A percentile compares a stretch with the other conserved stretches of the same genome.
phyloP scores from a whole-genome alignment of 2,329 filamentous ascomycete genomes.

The Claviceps purpurea region DNA sequence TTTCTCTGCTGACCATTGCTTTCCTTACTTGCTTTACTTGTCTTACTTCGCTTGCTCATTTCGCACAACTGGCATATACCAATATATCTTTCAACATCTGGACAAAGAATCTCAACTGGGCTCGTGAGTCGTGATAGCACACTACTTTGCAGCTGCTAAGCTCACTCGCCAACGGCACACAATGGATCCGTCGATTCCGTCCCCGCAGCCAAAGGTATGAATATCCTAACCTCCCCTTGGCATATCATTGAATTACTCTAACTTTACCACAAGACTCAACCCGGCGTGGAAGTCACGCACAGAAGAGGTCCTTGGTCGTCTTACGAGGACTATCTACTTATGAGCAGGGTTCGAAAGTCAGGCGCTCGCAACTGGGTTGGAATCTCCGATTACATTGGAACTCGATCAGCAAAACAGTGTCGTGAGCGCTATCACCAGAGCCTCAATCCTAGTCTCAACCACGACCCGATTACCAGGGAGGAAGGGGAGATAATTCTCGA shows the following conservation, averaged over 20 bases:
- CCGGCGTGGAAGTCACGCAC: constrained; percentile 7
- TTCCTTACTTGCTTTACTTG: too few species aligned
- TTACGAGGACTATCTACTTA: constrained; percentile 57
- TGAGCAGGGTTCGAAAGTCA: constrained; percentile 56
- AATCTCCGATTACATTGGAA: constrained; percentile 62
- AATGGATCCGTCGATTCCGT: not conserved
- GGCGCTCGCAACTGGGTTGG: constrained; percentile 82
- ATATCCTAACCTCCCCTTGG: not conserved
- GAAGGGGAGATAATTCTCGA: constrained; percentile 64
- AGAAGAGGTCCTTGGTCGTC: constrained; percentile 70
- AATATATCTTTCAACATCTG: not conserved
- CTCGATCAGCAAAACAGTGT: constrained; percentile 85
- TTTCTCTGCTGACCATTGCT: not conserved
- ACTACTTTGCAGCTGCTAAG: not conserved
- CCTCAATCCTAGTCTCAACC: constrained; percentile 62
- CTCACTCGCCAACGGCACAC: not conserved
- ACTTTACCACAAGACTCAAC: not conserved
- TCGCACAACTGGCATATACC: not conserved
- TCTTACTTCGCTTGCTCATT: not conserved
- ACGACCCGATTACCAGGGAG: constrained; percentile 56
- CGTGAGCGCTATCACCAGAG: constrained; percentile 91
- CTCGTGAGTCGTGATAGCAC: not conserved
- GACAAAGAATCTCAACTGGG: not conserved
- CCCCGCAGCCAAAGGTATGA: not conserved
- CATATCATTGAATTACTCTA: not conserved